A percentile compares a stretch with the other conserved stretches of the same genome.
These are phyloP conservation scores for Myotisia sp. DNA, from an alignment of 2,329 filamentous ascomycete genomes.

Conservation along the genomic window DNA sequence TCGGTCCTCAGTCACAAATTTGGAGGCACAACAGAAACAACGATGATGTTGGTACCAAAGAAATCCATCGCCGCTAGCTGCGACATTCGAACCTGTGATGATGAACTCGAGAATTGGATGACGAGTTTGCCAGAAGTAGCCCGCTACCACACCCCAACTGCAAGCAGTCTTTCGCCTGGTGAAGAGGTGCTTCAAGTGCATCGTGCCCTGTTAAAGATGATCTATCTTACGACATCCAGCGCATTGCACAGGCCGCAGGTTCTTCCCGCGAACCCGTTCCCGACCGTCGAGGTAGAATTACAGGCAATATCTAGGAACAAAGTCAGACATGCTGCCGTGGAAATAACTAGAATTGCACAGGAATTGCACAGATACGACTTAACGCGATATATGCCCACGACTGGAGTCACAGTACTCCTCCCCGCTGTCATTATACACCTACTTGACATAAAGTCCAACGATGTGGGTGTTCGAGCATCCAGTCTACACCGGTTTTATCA, in stretches of 20 bases:
- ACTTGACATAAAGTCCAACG: constrained; percentile 75
- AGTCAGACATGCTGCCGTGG: constrained; percentile 67
- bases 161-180: constrained; percentile 38
- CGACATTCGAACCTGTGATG: constrained; percentile 64
- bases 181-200: constrained; percentile 49
- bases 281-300: constrained; percentile 47
- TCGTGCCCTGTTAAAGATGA: constrained; percentile 78
- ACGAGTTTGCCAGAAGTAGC: constrained; percentile 56
- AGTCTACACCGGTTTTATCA: constrained; percentile 72
- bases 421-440: constrained; percentile 90
- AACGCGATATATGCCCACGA: constrained; percentile 70
- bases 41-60: constrained; percentile 84
- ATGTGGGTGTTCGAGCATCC: constrained; percentile 53
- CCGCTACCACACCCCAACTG: constrained; percentile 51
- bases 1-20: constrained; percentile 76
- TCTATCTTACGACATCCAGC: constrained; percentile 82
- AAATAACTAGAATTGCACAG: constrained; percentile 72
- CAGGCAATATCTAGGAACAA: constrained; percentile 72
- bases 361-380: constrained; percentile 59
- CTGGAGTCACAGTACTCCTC: constrained; percentile 77
- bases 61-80: constrained; percentile 70
- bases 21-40: constrained; percentile 54
- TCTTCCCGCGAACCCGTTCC: constrained; percentile 54
- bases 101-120: constrained; percentile 65
- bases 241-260: constrained; percentile 86